Base-by-base conservation (phyloP, 192 early-diverging fungal species). In the Backusella macrospora region DNA sequence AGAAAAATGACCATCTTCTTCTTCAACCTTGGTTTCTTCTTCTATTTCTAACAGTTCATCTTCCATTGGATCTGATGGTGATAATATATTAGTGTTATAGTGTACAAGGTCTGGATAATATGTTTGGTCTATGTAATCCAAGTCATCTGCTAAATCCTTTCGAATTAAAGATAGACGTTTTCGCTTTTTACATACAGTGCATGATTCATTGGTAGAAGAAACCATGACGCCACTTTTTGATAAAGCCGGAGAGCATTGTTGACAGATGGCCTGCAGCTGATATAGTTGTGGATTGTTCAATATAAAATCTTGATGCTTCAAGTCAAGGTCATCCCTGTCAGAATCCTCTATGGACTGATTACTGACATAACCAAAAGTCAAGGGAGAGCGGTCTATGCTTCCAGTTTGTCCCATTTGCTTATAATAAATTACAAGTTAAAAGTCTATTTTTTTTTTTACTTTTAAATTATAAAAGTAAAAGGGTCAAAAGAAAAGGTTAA, bases 121-220 rank as follows among this genome's bases (percentile, higher is more conserved):
- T 0, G 65, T 78, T 47, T 73, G 43, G 38, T 78, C 71, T 44
- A 78, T 63, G 40, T 78, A 78, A 29, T 65, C 49, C 43, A 78
- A 45, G 37, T 78, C 76, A 6, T 69, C 45, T 42, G 45, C 67
- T 16, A 69, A 45, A 34, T 69, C 18, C 29, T 29, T 69, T 26
- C 44, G 18, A 7, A 69, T 23, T 3, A 69, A 37, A 13, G 67
- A 69, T 12, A 69, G 44, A 12, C 67, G 21, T 12, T 69, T 69
- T 23, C 29, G 42, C 5, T 48, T 69, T 69, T 69, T 44, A 34
- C 67, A 69, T 4, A 46, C 4, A n/a, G 39, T 2, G 29, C 67
- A 69, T 29, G 40, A 16, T 34, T 69, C 67, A 26, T 47, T 45
- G 7, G 45, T 45, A 18, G 40, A 44, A 26, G 67, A 45, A 12